Percentiles rank a stretch among this genome's conserved stretches.
phyloP scores from a whole-genome alignment of 2,329 filamentous ascomycete species.

The Orbilia blumenaviensis region DNA sequence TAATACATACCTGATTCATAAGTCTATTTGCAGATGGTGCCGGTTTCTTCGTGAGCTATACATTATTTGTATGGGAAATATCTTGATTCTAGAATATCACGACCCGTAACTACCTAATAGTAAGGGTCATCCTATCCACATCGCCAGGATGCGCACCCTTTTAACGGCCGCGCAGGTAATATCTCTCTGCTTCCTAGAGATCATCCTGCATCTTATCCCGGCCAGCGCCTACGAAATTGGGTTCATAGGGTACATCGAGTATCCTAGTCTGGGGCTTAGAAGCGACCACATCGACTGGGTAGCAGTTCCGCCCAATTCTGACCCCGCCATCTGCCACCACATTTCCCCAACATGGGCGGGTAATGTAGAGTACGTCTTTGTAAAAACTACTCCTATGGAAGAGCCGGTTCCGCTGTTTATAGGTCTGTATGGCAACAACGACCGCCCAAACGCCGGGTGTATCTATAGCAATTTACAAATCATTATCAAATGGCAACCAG shows the following conservation, averaged over 20 bases:
- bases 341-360: not conserved
- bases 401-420: not conserved
- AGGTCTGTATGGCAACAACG: not conserved
- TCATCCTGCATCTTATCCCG: not conserved
- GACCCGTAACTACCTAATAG: not conserved
- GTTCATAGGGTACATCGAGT: not conserved
- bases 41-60: too few relatives aligned
- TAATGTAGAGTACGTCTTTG: not conserved
- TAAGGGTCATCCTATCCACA: not conserved
- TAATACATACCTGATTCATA: not conserved
- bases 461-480: not conserved
- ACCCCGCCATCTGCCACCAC: not conserved
- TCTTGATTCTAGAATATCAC: not conserved
- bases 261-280: not conserved
- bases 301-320: not conserved
- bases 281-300: not conserved
- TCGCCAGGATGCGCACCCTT: not conserved
- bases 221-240: not conserved
- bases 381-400: not conserved
- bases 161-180: not conserved
- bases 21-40: too few relatives aligned
- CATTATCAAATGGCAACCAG: not conserved
- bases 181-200: not conserved
- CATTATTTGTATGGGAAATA: too few relatives aligned
- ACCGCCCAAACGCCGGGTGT: not conserved